Conservation (phyloP, 441 rosid genomes). For the Rhodomyrtus psidioides region DNA sequence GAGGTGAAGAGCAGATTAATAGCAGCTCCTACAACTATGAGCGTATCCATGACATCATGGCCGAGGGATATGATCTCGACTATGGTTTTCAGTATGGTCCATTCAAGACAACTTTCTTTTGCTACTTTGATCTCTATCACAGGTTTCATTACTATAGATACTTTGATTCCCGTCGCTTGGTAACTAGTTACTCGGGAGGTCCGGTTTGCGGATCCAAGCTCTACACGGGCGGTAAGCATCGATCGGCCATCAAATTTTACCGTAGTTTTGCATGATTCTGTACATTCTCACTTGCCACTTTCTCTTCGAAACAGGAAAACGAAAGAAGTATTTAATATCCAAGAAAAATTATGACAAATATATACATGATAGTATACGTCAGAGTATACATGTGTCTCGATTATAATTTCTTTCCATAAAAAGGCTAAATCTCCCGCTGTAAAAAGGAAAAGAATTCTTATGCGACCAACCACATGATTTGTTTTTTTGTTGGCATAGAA, state of each 20-base stretch:
- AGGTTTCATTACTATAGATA: too few species aligned
- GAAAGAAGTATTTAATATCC: background rate
- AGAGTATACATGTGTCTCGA: background rate
- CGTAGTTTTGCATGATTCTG: background rate
- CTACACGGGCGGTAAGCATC: too few species aligned
- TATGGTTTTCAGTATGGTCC: rapidly evolving
- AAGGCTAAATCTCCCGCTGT: background rate
- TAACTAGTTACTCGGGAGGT: rapidly evolving
- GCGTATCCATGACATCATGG: background rate
- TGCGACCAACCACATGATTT: background rate
- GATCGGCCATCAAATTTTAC: too few species aligned
- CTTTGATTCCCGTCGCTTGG: too few species aligned
- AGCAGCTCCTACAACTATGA: background rate
- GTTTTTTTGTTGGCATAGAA: background rate
- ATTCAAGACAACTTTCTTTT: rapidly evolving
- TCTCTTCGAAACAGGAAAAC: background rate
- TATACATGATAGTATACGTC: background rate
- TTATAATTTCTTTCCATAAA: background rate
- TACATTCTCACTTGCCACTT: background rate
- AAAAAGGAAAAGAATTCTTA: background rate
- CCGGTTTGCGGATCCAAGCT: too few species aligned
- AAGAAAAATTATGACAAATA: background rate
- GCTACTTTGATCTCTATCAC: background rate
- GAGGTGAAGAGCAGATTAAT: background rate
- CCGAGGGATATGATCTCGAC: rapidly evolving